These are phyloP conservation scores for Cryphonectria radicalis DNA, from an alignment of 2,329 filamentous ascomycete species.

Conservation along the genomic window DNA sequence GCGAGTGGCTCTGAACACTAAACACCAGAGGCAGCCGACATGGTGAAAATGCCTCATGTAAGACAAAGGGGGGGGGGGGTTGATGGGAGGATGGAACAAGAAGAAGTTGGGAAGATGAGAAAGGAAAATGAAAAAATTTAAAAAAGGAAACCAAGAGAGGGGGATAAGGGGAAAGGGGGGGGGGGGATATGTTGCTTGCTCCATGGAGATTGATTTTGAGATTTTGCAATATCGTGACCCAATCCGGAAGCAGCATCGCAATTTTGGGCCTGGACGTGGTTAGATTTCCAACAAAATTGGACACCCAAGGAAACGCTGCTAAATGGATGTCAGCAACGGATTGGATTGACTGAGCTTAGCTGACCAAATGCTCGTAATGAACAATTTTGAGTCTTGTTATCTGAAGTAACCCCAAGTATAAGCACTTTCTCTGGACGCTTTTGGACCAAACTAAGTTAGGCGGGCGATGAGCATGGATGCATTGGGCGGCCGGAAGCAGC, in stretches of 20 bases:
- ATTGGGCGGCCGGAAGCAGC: not conserved
- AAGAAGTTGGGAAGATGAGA: no score
- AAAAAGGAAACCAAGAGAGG: not conserved
- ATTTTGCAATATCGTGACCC: not conserved
- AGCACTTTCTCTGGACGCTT: not conserved
- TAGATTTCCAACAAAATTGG: not conserved
- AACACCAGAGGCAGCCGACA: not conserved
- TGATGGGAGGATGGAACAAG: no score
- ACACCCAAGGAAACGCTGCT: not conserved
- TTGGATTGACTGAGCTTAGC: no score
- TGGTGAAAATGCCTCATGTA: not conserved
- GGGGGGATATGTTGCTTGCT: not conserved
- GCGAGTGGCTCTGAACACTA: not conserved
- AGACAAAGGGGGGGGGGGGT: not conserved
- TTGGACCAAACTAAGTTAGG: not conserved
- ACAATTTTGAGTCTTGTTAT: not conserved
- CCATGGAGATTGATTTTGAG: not conserved
- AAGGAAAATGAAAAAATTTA: not conserved
- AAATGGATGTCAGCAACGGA: no score
- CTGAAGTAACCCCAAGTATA: not conserved
- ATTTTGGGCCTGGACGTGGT: not conserved
- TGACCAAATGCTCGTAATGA: no score
- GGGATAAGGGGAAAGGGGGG: no score
- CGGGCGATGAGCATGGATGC: not conserved
- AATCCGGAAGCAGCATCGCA: not conserved